Percentiles rank a stretch among this genome's conserved stretches.
phyloP scores from a whole-genome alignment of 2,329 filamentous ascomycete genomes.

The Penicillium sp. region DNA sequence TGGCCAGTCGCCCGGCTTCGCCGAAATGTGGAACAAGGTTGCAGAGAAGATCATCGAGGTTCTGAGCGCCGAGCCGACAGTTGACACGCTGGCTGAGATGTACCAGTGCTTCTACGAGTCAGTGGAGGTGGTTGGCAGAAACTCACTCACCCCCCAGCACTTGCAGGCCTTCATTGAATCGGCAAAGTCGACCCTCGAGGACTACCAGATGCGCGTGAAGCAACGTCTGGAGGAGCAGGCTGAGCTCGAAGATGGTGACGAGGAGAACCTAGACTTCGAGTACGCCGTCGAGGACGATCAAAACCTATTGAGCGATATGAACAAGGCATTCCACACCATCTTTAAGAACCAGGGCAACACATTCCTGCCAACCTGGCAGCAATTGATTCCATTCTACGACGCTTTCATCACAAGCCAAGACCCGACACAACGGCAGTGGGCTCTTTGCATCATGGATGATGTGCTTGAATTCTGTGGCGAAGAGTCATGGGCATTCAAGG shows the following conservation, averaged over 20 bases:
- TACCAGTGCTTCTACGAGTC: slow-evolving; percentile 99
- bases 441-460: slow-evolving; percentile 97
- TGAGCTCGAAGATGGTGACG: slow-evolving; percentile 83
- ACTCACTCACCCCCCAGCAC: slow-evolving; percentile 72
- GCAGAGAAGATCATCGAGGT: slow-evolving; percentile 92
- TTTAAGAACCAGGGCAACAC: slow-evolving; percentile 90
- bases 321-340: slow-evolving; percentile 98
- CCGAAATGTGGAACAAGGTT: slow-evolving; percentile 78
- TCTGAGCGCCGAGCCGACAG: slow-evolving; percentile 85
- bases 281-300: slow-evolving; percentile 97
- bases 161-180: slow-evolving; percentile 86
- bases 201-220: slow-evolving; percentile 85
- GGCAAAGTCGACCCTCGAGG: slow-evolving; percentile 79
- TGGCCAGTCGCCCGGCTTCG: slow-evolving; percentile 72
- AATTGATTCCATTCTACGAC: slow-evolving; percentile 79
- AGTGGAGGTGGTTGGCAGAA: slow-evolving; percentile 86
- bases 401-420: slow-evolving; percentile 77
- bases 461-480: slow-evolving; percentile 94
- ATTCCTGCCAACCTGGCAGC: slow-evolving; percentile 87
- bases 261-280: slow-evolving; percentile 80
- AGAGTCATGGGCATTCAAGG: slow-evolving; percentile 81
- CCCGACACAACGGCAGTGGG: slow-evolving; percentile 93
- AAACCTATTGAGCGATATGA: slow-evolving; percentile 96
- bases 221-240: slow-evolving; percentile 80
- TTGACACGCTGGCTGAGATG: slow-evolving; percentile 97